phyloP scores from a whole-genome alignment of 1,284 basidiomycete genomes.

The Coriolopsis trogii region DNA sequence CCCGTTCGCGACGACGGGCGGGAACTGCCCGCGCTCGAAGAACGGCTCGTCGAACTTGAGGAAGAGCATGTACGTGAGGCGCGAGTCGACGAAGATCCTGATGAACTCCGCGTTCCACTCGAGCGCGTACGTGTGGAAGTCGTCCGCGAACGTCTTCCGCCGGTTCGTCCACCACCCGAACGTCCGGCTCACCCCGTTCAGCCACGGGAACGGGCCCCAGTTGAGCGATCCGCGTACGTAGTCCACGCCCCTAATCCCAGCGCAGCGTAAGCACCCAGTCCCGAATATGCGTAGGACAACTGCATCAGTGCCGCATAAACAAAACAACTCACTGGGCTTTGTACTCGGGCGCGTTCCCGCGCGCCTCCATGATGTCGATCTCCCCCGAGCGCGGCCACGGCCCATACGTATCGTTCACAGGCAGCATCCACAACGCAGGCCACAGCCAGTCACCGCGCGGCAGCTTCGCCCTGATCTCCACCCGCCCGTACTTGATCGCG shows the following conservation, averaged over 20 bases:
- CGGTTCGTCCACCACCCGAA: conserved; percentile 76
- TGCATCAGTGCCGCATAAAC: no score
- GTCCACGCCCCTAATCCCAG: conserved; percentile 63
- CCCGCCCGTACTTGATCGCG: conserved; percentile 77
- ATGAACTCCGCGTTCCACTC: conserved; percentile 84
- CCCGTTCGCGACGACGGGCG: conserved; percentile 71
- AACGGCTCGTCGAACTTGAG: conserved; percentile 71
- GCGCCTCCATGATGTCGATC: conserved; percentile 84
- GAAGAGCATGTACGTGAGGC: conserved; percentile 69
- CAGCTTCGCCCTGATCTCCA: conserved; percentile 82
- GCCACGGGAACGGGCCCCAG: conserved; percentile 79
- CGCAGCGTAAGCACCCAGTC: conserved; percentile 7
- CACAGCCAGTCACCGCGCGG: conserved; percentile 66
- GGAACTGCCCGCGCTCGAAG: conserved; percentile 80
- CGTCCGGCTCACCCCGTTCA: conserved; percentile 78
- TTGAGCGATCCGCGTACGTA: conserved; percentile 79
- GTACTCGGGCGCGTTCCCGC: conserved; percentile 73
- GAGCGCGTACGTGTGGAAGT: conserved; percentile 78
- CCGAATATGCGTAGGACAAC: conserved; percentile 10
- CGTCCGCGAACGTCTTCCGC: conserved; percentile 67
- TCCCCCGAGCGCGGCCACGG: conserved; percentile 80
- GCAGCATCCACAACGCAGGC: conserved; percentile 89
- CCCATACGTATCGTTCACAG: conserved; percentile 79
- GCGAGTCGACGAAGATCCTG: conserved; percentile 77
- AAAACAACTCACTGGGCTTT: conserved; percentile 68